Percentiles rank a stretch among this genome's conserved stretches.
phyloP scores from a whole-genome alignment of 2,329 filamentous ascomycete species.

The Fusarium torulosum region DNA sequence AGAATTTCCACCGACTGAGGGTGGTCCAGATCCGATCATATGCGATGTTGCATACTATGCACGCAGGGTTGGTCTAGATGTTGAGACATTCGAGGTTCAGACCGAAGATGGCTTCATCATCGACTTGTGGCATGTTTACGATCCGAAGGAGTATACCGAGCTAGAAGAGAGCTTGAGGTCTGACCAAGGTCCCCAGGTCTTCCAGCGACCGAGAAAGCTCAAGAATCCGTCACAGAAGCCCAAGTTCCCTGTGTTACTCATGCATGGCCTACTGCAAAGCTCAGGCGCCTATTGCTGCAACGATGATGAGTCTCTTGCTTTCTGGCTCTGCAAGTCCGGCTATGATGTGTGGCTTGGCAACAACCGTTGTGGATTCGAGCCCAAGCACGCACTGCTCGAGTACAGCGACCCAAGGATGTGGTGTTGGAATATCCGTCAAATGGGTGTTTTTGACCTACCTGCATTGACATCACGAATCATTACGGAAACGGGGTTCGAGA shows the following conservation, averaged over 20 bases:
- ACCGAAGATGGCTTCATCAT: conserved; percentile 96
- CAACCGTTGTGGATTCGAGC: conserved; percentile 88
- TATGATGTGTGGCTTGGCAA: conserved; percentile 98
- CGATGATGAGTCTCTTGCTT: conserved; percentile 89
- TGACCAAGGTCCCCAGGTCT: conserved; percentile 70
- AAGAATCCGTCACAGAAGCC: conserved; percentile 56
- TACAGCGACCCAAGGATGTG: conserved; percentile 90
- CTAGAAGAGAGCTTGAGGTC: conserved; percentile 63
- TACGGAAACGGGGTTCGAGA: conserved; percentile 83
- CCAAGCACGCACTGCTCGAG: conserved; percentile 77
- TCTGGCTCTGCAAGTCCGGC: conserved; percentile 90
- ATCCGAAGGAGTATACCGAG: conserved; percentile 78
- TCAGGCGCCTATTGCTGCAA: conserved; percentile 90
- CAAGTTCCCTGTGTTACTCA: conserved; percentile 86
- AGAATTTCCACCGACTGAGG: conserved; percentile 80
- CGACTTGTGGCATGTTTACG: conserved; percentile 88
- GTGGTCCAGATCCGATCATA: conserved; percentile 81
- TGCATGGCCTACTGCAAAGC: conserved; percentile 90
- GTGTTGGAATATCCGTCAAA: conserved; percentile 95
- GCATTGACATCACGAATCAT: conserved; percentile 85
- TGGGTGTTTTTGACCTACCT: conserved; percentile 89
- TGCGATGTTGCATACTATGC: conserved; percentile 90
- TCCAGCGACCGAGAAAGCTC: conserved; percentile 59
- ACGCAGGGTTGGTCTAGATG: conserved; percentile 85
- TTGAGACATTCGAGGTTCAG: conserved; percentile 85